Conservation (phyloP, 176 grass and related monocot genomes). For the Panicum miliaceum region DNA sequence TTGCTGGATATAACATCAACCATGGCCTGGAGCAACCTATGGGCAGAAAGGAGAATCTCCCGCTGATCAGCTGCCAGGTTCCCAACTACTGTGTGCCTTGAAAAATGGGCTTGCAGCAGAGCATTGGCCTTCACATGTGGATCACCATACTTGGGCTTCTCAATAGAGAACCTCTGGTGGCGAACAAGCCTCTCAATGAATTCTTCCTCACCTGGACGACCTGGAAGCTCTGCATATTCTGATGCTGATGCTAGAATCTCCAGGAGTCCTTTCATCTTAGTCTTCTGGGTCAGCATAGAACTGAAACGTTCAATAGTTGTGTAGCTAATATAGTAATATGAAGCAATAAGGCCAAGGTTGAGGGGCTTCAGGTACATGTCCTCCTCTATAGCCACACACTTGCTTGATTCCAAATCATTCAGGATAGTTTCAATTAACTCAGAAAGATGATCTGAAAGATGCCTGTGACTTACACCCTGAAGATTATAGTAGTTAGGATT, state of each 20-base stretch:
- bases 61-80: constrained; percentile 87
- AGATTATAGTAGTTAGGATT: constrained; percentile 98
- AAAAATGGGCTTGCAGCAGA: constrained; percentile 89
- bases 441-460: constrained; percentile 93
- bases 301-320: constrained; percentile 86
- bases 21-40: constrained; percentile 93
- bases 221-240: constrained; percentile 82
- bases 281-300: constrained; percentile 82
- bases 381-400: constrained; percentile 90
- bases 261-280: constrained; percentile 91
- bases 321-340: constrained; percentile 96
- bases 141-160: constrained; percentile 84
- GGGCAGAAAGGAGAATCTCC: constrained; percentile 84
- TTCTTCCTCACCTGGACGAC: constrained; percentile 82
- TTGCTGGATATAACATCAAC: constrained; percentile 98
- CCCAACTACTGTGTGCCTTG: constrained; percentile 75
- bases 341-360: constrained; percentile 95
- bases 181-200: constrained; percentile 82
- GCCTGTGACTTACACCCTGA: constrained; percentile 92
- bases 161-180: constrained; percentile 92
- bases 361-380: constrained; percentile 95
- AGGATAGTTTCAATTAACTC: constrained; percentile 74
- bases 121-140: constrained; percentile 92
- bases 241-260: constrained; percentile 86
- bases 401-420: constrained; percentile 82